Percentiles rank a stretch among this genome's conserved stretches.
Conservation (phyloP, 1,139 yeast species). For the Kurtzmaniella quercitrusa region DNA sequence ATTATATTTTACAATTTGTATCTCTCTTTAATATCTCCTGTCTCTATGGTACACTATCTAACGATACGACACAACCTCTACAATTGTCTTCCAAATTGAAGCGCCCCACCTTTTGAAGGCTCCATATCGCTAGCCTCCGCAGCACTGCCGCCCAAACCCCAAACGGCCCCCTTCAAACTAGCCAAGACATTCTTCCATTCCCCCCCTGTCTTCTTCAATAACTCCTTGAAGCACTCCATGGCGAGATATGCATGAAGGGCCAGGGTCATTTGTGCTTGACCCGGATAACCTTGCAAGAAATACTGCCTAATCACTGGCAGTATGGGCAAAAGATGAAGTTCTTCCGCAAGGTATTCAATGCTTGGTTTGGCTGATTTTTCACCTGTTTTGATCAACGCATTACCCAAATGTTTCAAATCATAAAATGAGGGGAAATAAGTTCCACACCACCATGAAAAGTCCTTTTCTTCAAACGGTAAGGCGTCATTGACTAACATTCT, state of each 20-base stretch:
- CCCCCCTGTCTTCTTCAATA: slow-evolving; percentile 38
- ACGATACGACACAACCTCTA: slow-evolving; percentile 8
- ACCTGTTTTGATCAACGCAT: slow-evolving; percentile 13
- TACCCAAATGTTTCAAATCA: slow-evolving; percentile 80
- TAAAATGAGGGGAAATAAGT: slow-evolving; percentile 78
- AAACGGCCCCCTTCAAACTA: slow-evolving; percentile 47
- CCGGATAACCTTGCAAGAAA: slow-evolving; percentile 35
- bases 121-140: slow-evolving; percentile 4
- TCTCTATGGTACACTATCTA: not conserved
- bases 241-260: slow-evolving; percentile 52
- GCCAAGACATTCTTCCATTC: slow-evolving; percentile 12
- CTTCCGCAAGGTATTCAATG: slow-evolving; percentile 53
- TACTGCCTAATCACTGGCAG: slow-evolving; percentile 48
- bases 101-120: slow-evolving; percentile 13
- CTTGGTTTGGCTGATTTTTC: slow-evolving; percentile 33
- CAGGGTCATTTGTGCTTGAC: slow-evolving; percentile 39
- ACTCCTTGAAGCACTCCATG: slow-evolving; percentile 54
- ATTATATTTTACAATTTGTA: not conserved
- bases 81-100: slow-evolving; percentile 33
- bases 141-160: slow-evolving; percentile 43
- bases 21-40: not conserved
- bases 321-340: slow-evolving; percentile 49
- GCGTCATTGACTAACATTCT: slow-evolving; percentile 70
- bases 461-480: slow-evolving; percentile 80
- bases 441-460: slow-evolving; percentile 67